Evolutionary conservation across 2,329 filamentous ascomycete genomes (phyloP).

Genomic region (Tolypocladium tropicale): DNA sequence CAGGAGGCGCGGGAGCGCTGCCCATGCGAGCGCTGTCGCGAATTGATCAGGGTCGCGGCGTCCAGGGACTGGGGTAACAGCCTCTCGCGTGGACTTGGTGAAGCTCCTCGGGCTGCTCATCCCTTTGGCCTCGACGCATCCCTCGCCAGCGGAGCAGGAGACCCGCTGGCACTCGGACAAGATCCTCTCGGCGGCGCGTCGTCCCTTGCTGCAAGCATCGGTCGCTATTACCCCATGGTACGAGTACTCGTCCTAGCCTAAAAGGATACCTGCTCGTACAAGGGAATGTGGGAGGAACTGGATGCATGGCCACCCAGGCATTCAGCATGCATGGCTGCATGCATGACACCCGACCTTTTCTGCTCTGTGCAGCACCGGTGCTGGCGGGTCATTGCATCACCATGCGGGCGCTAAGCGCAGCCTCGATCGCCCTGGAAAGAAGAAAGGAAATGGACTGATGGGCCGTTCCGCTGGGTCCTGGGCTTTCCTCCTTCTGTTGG

Average conservation of each 20-base stretch:
- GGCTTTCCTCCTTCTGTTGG: neutral
- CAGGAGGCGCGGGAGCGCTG: neutral
- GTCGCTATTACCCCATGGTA: neutral
- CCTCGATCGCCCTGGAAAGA: neutral
- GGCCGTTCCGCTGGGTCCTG: neutral
- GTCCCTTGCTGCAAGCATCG: neutral
- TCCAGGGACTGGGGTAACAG: neutral
- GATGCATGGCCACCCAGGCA: too few species aligned
- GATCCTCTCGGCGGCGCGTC: too few species aligned
- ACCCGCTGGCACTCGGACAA: too few species aligned
- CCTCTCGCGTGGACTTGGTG: neutral
- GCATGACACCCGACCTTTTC: neutral
- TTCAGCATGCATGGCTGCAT: neutral
- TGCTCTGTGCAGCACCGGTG: neutral
- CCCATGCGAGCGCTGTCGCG: neutral
- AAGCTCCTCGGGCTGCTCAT: neutral
- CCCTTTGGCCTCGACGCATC: too few species aligned
- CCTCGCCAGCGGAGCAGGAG: too few species aligned
- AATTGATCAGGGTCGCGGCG: neutral
- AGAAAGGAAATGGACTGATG: neutral
- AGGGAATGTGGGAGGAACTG: neutral
- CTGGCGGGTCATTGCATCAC: neutral
- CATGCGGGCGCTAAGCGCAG: neutral
- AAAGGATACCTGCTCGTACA: neutral
- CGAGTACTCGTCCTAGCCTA: neutral